Evolutionary conservation across 1,284 basidiomycete genomes (phyloP), one percentile per base, ranked within the genome.

Genomic region (Pholiota adiposa): DNA sequence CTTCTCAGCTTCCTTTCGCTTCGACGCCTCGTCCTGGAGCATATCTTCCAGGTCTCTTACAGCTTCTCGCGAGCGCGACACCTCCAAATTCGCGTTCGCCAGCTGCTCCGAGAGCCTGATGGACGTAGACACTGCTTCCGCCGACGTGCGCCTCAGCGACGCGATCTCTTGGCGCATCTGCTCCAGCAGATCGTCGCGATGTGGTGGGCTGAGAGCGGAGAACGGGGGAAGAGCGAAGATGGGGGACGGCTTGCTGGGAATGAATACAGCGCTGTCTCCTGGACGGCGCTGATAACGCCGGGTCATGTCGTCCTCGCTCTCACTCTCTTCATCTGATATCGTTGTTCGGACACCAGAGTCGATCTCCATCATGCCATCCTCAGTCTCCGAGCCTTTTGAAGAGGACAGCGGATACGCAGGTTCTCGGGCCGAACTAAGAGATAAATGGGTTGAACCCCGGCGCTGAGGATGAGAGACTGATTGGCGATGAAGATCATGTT

Each of bases 51-150:
- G 73, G 33, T 77, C 74, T 67, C 79, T 79, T 31, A 89, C 70
- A 29, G 80, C 77, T 38, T 83, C 76, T 67, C 81, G 82, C 29
- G 80, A 77, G 54, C 83, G 77, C 51, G 82, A 77, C 2, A 79
- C 77, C 64, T 90, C 88, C 34, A 83, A 75, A 65, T 88, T 83
- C 4, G 82, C 84, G 61, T 86, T 81, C 7, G 82, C 77, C 14
- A 91, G 78, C 67, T 89, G 85, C 65, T 88, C 87, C 18, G 87
- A 82, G 64, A 91, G 77, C 59, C 83, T 78, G 52, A 85, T 70
- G 11, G 86, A 87, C 40, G 84, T 77, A 2, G 83, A 82, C 46
- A 87, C 79, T 3, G 87, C 86, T 63, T 90, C 87, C 14, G 85
- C 79, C 18, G 86, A 83, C 70, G 89, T 87, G 60, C 82, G 80